phyloP scores from a whole-genome alignment of 1,284 basidiomycete genomes.

The Xanthoconium separans region DNA sequence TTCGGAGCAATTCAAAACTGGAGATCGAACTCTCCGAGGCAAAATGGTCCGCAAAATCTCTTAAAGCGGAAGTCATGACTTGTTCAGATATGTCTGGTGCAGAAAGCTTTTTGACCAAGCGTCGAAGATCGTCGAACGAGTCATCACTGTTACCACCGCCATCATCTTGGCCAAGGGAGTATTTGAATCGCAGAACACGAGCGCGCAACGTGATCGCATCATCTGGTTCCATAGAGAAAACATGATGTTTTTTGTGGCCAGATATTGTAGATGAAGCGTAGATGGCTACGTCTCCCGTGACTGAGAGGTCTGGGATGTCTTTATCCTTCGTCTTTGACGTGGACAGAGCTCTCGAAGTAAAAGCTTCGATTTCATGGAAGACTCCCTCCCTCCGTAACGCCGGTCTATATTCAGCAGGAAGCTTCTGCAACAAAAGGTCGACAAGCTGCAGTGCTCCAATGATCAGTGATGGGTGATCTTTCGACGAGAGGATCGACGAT shows the following conservation, averaged over 20 bases:
- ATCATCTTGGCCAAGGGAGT: constrained; percentile 60
- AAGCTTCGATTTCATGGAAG: constrained; percentile 83
- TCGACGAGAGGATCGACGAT: constrained; percentile 88
- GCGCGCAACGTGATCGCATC: constrained; percentile 90
- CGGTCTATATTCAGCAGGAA: constrained; percentile 80
- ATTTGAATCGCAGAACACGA: constrained; percentile 81
- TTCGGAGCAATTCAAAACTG: constrained; percentile 94
- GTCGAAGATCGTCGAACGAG: constrained; percentile 63
- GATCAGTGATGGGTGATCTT: constrained; percentile 83
- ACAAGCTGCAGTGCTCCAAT: constrained; percentile 89
- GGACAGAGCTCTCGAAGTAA: constrained; percentile 63
- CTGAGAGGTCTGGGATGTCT: constrained; percentile 40
- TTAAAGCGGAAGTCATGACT: constrained; percentile 62
- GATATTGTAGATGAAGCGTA: constrained; percentile 45
- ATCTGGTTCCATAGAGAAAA: constrained; percentile 72
- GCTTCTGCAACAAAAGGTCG: constrained; percentile 82
- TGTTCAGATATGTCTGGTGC: constrained; percentile 58
- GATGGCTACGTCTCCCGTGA: constrained; percentile 36
- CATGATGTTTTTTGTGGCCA: constrained; percentile 65
- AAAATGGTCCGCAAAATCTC: constrained; percentile 79
- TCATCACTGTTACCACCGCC: constrained; percentile 60
- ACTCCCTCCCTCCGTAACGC: constrained; percentile 92
- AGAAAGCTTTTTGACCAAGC: constrained; percentile 63
- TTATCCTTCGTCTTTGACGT: constrained; percentile 56
- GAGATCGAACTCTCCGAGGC: constrained; percentile 82